Evolutionary conservation across 495 filamentous ascomycete species (phyloP), one percentile per base, ranked within the genome.

Genomic region (Penicillium nucicola): DNA sequence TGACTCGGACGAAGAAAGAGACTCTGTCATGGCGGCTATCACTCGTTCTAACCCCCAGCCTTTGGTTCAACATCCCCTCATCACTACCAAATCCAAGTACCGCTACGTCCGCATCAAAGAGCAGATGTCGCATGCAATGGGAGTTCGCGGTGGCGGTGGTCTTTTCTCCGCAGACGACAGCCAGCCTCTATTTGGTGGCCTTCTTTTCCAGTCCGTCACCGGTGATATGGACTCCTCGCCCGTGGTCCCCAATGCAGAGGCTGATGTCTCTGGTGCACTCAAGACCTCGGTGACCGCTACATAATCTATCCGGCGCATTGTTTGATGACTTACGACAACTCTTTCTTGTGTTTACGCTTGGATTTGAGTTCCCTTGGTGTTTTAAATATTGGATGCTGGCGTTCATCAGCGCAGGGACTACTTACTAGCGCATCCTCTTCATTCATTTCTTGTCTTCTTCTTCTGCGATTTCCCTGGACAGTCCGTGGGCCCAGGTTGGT

Each of bases 1-100:
- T 22, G 95, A 98, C 68, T 90, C 86, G 2, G 93, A 97, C 55
- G 93, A 96, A 75, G 93, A 98, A 67, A 86, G 85, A 35, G 87
- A 91, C 41, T 75, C 85, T 1, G 88, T 97, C 43, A 97, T 97
- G 90, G 72, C 79, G 13, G 89, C 87, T 11, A 79, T 98, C 38
- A 72, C 83, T 11, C 83, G 85, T 32, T 86, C 86, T 60, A 82
- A 82, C 25, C 89, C 91, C 0, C 81, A 82, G 45, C 89, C 93
- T 6, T 71, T 92, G 17, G 83, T 78, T 14, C 78, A 84, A 44
- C 83, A 84, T 42, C 76, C 85, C 11, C 73, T 85, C 37, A 72
- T 86, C 18, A 84, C 85, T 14, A 85, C 86, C 34, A 80, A 80
- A 50, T 75, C 79, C 4, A 85, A 88, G 52, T 95, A 96, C 57